Evolutionary conservation across 2,329 filamentous ascomycete genomes (phyloP).

Genomic region (Sporothrix variecibatus): DNA sequence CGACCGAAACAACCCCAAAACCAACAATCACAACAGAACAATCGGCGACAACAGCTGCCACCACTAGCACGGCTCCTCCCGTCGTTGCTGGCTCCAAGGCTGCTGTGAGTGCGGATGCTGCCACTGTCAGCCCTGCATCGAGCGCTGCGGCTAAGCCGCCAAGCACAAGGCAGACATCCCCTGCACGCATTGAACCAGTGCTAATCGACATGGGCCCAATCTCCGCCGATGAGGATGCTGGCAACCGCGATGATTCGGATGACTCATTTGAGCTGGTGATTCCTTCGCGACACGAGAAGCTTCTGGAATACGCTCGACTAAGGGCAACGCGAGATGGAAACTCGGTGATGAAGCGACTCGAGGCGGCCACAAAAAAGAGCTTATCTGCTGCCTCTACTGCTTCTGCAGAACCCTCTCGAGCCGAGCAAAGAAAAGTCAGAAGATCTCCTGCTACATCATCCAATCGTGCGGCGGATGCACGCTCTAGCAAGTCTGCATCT

Average conservation of each 20-base stretch:
- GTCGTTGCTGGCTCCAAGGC: not conserved
- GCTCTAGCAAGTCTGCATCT: not conserved
- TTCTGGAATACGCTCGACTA: slow-evolving; percentile 18
- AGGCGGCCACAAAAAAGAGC: not conserved
- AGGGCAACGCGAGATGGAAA: not conserved
- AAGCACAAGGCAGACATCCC: slow-evolving; percentile 7
- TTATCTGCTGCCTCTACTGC: not conserved
- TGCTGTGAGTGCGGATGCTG: not conserved
- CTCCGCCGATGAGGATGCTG: slow-evolving; percentile 13
- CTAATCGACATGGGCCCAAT: slow-evolving; percentile 21
- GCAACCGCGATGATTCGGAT: slow-evolving; percentile 1
- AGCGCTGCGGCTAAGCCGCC: not conserved
- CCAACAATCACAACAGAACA: not conserved
- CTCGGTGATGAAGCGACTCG: not conserved
- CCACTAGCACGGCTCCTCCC: not conserved
- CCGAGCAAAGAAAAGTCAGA: not conserved
- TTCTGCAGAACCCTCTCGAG: not conserved
- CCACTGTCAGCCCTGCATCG: not conserved
- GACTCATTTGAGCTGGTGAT: slow-evolving; percentile 20
- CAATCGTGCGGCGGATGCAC: not conserved
- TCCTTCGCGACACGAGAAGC: slow-evolving; percentile 14
- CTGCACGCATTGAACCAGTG: not conserved
- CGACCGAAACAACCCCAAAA: not conserved
- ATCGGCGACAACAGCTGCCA: not conserved
- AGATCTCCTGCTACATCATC: not conserved